Evolutionary conservation across 805 yeast genomes (phyloP).

Genomic region (Candida nonsorbophila): DNA sequence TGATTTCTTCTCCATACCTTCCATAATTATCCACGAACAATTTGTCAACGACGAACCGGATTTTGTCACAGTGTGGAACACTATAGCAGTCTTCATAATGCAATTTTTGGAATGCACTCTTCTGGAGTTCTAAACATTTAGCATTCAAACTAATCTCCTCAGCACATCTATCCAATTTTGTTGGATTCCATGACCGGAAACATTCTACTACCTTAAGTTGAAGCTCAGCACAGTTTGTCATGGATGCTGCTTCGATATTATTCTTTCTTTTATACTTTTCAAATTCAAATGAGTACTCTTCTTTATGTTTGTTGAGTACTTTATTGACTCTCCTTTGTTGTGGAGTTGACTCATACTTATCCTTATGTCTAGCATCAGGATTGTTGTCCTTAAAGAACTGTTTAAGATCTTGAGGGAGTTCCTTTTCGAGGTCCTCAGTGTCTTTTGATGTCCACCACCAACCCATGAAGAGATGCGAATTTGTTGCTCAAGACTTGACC

Average conservation of each 20-base stretch:
- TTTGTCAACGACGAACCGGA: slow-evolving; percentile 29
- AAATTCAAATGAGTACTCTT: slow-evolving; percentile 19
- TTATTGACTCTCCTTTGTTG: slow-evolving; percentile 21
- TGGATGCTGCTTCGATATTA: slow-evolving; percentile 17
- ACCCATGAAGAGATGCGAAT: too few relatives aligned
- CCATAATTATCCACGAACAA: slow-evolving; percentile 34
- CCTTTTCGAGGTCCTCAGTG: slow-evolving; percentile 23
- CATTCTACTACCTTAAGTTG: slow-evolving; percentile 32
- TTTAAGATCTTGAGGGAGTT: slow-evolving; percentile 27
- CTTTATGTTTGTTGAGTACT: slow-evolving; percentile 13
- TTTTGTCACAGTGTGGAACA: slow-evolving; percentile 29
- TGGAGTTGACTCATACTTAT: slow-evolving; percentile 18
- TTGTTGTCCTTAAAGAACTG: slow-evolving; percentile 24
- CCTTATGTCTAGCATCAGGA: slow-evolving; percentile 20
- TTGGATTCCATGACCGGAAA: slow-evolving; percentile 25
- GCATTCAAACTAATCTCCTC: slow-evolving; percentile 21
- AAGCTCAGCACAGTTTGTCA: slow-evolving; percentile 36
- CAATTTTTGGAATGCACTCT: slow-evolving; percentile 25
- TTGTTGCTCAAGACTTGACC: too few relatives aligned
- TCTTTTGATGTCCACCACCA: slow-evolving; percentile 14
- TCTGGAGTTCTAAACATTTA: slow-evolving; percentile 29
- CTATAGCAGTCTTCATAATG: slow-evolving; percentile 32
- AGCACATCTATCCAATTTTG: slow-evolving; percentile 22
- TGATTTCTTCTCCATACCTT: slow-evolving; percentile 24
- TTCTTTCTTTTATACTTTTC: slow-evolving; percentile 26